Evolutionary conservation across 768 basidiomycete genomes (phyloP).

Genomic region (Psilocybe cyanescens): DNA sequence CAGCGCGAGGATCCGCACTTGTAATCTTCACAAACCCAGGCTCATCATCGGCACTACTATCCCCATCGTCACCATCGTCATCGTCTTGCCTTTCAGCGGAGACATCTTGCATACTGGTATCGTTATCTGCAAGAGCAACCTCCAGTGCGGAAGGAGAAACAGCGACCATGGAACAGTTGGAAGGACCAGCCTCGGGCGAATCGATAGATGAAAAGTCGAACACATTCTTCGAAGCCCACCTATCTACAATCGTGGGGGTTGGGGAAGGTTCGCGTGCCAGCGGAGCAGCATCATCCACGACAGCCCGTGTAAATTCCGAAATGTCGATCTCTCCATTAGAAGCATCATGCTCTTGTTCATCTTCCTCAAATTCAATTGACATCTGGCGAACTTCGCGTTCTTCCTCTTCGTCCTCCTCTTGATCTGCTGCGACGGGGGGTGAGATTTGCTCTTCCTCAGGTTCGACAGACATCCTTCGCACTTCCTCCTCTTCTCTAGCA

Average conservation of each 20-base stretch:
- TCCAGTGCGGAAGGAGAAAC: background rate
- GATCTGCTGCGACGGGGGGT: slow-evolving; percentile 11
- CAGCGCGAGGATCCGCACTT: slow-evolving; percentile 83
- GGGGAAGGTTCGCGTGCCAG: slow-evolving; percentile 2
- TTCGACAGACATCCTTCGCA: slow-evolving; percentile 20
- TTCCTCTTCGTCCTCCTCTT: slow-evolving; percentile 30
- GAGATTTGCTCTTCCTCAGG: slow-evolving; percentile 17
- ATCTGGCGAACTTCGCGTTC: slow-evolving; percentile 25
- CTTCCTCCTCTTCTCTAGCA: slow-evolving; percentile 25
- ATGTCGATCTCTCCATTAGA: background rate
- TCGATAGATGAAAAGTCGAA: slow-evolving; percentile 2
- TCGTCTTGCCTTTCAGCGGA: slow-evolving; percentile 2
- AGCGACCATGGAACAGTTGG: background rate
- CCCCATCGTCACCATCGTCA: slow-evolving; percentile 27
- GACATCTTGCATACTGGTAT: slow-evolving; percentile 1
- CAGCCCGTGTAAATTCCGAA: background rate
- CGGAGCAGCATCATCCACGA: background rate
- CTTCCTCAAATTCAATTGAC: slow-evolving; percentile 21
- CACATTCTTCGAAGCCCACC: background rate
- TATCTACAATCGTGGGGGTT: background rate
- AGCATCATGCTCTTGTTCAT: slow-evolving; percentile 18
- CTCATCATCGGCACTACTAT: slow-evolving; percentile 41
- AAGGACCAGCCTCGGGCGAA: background rate
- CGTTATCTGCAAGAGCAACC: background rate
- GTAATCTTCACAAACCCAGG: slow-evolving; percentile 80